Conservation (phyloP, 2,329 filamentous ascomycete species). For the Ceratocystis lukuohia region DNA sequence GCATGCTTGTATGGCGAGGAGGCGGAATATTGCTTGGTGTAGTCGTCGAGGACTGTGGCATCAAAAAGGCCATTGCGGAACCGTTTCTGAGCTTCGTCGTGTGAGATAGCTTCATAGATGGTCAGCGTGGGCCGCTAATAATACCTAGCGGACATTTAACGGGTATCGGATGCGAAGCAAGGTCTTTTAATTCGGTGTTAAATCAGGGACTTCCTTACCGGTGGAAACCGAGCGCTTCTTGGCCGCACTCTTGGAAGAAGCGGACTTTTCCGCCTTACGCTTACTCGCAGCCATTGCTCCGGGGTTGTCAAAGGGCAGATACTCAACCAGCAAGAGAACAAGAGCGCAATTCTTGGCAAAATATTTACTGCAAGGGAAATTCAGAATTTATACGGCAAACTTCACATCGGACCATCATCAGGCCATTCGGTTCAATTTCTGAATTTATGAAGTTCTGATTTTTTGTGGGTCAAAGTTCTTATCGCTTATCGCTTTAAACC, state of each 20-base stretch:
- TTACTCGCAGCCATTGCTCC: constrained; percentile 35
- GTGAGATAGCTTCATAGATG: constrained; percentile 14
- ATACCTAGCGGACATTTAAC: constrained; percentile 7
- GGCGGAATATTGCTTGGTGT: constrained; percentile 47
- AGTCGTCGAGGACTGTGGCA: constrained; percentile 40
- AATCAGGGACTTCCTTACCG: constrained; percentile 26
- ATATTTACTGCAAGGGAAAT: neutral
- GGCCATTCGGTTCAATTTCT: constrained; percentile 14
- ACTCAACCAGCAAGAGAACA: neutral
- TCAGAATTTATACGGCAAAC: constrained; percentile 12
- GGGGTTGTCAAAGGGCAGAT: constrained; percentile 21
- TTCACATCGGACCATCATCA: constrained; percentile 12
- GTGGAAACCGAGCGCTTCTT: constrained; percentile 41
- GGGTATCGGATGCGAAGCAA: constrained; percentile 17
- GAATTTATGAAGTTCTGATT: constrained; percentile 7
- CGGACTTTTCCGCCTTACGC: constrained; percentile 42
- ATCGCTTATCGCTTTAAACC: constrained; percentile 11
- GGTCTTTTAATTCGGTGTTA: neutral
- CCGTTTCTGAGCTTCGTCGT: constrained; percentile 34
- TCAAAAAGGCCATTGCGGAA: constrained; percentile 58
- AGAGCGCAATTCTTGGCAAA: constrained; percentile 7
- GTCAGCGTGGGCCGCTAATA: neutral
- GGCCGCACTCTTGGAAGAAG: constrained; percentile 31
- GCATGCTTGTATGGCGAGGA: constrained; percentile 77
- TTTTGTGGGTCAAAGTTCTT: constrained; percentile 18